Base-by-base conservation (phyloP, 108 stramenopile genomes). In the Pseudonitzschia multistriata region DNA sequence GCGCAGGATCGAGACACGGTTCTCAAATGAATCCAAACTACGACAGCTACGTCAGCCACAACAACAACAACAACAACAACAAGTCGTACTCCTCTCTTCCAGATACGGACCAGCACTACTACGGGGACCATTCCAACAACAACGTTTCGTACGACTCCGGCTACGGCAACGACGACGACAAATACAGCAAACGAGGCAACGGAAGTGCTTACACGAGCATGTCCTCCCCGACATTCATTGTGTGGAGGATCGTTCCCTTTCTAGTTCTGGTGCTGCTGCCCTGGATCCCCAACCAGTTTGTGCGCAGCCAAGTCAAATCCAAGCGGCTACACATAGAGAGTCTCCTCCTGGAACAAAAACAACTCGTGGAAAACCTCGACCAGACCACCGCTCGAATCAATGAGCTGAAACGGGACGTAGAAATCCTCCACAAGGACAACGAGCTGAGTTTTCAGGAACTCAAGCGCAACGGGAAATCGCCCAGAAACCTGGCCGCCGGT, bases 401-500 rank as follows among this genome's bases (percentile, higher is more conserved):
- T 1, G 28, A 64, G 3, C 28, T 64, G 22, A 40, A 47, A 22
- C 22, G 7, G 63, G 63, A 64, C 13, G 37, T 64, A n/a, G 63
- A 64, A 42, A 64, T 42, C 22, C 37, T 64, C 21, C 17, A 31
- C n/a, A 64, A 64, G 40, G 63, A 64, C 34, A 64, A 64, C 40
- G 63, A 64, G 47, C 29, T 48, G 30, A 64, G 63, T 28, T 64
- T 28, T 28, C 63, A 64, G 47, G 63, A 64, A 24, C 39, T 64
- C 28, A 15, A 21, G 13, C 63, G n/a, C 2, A 64, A 45, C 40
- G 63, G 63, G 11, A 64, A 47, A 64, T 29, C n/a, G 5, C 57
- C 57, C 3, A 33, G 34, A 59, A 36, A 59, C n/a, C 7, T 59
- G 11, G 34, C 57, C 7, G 57, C 57, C 15, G 57, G 57, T 2